phyloP scores from a whole-genome alignment of 805 yeast species.

The Saturnispora ahearnii region DNA sequence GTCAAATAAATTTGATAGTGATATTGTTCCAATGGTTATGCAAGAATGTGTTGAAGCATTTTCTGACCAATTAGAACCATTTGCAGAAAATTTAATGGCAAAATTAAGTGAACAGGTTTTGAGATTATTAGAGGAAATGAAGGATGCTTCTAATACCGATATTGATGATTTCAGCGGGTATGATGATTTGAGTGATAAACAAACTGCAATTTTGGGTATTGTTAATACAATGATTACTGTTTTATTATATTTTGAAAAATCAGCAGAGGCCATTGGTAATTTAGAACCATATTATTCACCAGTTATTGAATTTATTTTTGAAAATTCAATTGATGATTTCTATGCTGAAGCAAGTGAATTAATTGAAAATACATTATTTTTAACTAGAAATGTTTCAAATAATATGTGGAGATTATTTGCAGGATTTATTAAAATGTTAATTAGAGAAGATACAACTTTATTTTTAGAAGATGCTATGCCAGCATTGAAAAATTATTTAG shows the following conservation, averaged over 20 bases:
- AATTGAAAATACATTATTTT: constrained; percentile 64
- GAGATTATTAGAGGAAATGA: constrained; percentile 59
- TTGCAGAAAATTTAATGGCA: constrained; percentile 57
- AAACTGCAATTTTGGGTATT: constrained; percentile 79
- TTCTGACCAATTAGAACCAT: constrained; percentile 84
- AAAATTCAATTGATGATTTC: constrained; percentile 64
- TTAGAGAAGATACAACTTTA: constrained; percentile 43
- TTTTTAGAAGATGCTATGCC: constrained; percentile 71
- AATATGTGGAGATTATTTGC: constrained; percentile 68
- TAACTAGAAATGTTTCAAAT: constrained; percentile 53
- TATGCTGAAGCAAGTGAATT: constrained; percentile 76
- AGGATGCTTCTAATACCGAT: constrained; percentile 46
- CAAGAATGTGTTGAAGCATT: constrained; percentile 91
- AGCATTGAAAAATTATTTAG: constrained; percentile 63
- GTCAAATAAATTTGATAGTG: constrained; percentile 78
- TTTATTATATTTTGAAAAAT: constrained; percentile 77
- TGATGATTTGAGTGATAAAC: constrained; percentile 52
- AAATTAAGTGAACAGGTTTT: constrained; percentile 69
- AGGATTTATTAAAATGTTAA: constrained; percentile 31
- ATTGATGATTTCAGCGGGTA: constrained; percentile 39
- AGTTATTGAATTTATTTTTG: constrained; percentile 58
- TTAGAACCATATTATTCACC: constrained; percentile 73
- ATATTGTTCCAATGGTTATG: constrained; percentile 80
- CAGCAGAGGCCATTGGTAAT: constrained; percentile 54
- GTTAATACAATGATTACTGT: constrained; percentile 83